Evolutionary conservation across 1,284 basidiomycete species (phyloP), one percentile per base, ranked within the genome.

Genomic region (Leccinum griseonigrum): DNA sequence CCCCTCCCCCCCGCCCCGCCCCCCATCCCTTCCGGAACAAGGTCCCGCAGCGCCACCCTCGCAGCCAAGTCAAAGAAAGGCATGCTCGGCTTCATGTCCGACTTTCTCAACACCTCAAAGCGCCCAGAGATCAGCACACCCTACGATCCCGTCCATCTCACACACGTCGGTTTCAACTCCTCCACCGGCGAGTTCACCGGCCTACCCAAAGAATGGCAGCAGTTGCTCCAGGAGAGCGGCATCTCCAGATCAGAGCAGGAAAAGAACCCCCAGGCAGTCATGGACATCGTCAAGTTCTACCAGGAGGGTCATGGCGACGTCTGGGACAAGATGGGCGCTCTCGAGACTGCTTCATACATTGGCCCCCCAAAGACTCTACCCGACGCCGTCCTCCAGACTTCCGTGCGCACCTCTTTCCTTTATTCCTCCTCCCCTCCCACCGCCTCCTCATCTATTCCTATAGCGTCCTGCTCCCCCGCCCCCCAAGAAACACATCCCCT

Each of bases 131-230:
- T 99, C 79, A 96, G 93, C 68, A 97, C 95, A 3, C 97, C 95
- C 1, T 99, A 98, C 75, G 97, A 99, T 76, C 97, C 97, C n/a
- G 96, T 99, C 46, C 97, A 99, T 79, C 88, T 99, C 68, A 99
- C 97, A 0, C 97, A 99, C 74, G 97, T 99, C 73, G 97, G 97
- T 64, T 99, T 98, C 85, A 98, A 99, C 78, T 95, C 94, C 36
- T 96, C 94, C 63, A 99, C 97, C 0, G 97, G 97, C 62, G 96
- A 99, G 79, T 99, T 95, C 79, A 96, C 93, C 9, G 97, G 97
- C 4, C 83, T 99, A 60, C 97, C 97, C 1, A 96, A 96, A 75
- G 97, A 99, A 79, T 99, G 97, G 97, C 97, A 99, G 75, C 94
- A 98, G 75, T 84, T 99, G 6, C 79, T 99, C 54, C 94, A 97